Evolutionary conservation across 2,329 filamentous ascomycete genomes (phyloP).

Genomic region (Colletotrichum sp.): DNA sequence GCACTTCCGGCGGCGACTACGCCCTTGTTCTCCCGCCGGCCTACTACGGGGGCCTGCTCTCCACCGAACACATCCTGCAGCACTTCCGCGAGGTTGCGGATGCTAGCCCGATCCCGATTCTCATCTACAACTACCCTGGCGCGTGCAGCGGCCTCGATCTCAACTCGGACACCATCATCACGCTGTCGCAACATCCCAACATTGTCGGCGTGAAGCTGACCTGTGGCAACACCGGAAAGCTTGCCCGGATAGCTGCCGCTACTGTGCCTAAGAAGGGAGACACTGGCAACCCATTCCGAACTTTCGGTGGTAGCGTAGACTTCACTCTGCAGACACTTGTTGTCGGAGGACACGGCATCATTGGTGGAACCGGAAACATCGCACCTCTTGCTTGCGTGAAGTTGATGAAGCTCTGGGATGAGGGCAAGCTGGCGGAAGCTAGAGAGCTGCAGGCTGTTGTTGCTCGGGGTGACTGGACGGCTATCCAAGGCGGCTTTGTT

Average conservation of each 20-base stretch:
- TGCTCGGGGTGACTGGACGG: constrained; percentile 71
- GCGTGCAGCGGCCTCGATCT: constrained; percentile 73
- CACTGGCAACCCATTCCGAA: constrained; percentile 56
- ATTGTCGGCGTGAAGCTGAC: constrained; percentile 73
- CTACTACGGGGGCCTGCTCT: constrained; percentile 65
- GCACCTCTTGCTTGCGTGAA: constrained; percentile 68
- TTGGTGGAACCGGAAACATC: constrained; percentile 75
- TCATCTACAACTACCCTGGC: constrained; percentile 75
- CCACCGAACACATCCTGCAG: constrained; percentile 53
- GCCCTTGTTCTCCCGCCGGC: constrained; percentile 65
- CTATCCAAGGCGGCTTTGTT: constrained; percentile 72
- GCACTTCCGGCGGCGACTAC: constrained; percentile 65
- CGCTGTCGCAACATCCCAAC: constrained; percentile 56
- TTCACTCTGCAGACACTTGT: constrained; percentile 75
- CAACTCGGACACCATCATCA: constrained; percentile 65
- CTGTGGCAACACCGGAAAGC: constrained; percentile 69
- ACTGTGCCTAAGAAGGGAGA: constrained; percentile 15
- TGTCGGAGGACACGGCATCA: constrained; percentile 74
- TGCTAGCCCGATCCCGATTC: constrained; percentile 57
- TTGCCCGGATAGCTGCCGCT: constrained; percentile 53
- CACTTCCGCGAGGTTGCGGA: constrained; percentile 65
- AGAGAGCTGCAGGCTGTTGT: constrained; percentile 67
- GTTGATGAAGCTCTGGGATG: constrained; percentile 63
- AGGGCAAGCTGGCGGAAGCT: constrained; percentile 64
- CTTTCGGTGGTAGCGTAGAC: constrained; percentile 75